Percentiles rank a stretch among this genome's conserved stretches.
phyloP scores from a whole-genome alignment of 345 rosid genomes.

The Lepidium aucheri region DNA sequence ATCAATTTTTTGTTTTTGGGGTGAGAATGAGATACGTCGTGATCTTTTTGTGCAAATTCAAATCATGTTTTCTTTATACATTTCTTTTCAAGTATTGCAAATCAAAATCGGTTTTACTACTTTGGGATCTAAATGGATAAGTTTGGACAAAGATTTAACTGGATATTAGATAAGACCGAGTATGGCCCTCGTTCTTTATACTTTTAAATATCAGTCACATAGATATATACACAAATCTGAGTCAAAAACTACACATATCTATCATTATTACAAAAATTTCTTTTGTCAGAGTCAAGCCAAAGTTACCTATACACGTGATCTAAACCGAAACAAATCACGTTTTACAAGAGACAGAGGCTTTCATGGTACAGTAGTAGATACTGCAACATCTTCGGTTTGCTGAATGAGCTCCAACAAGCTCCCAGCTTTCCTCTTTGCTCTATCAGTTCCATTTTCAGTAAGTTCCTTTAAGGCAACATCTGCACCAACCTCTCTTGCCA shows the following conservation, averaged over 20 bases:
- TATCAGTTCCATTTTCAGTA: constrained; percentile 79
- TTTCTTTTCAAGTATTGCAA: background rate
- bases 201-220: background rate
- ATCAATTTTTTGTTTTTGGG: background rate
- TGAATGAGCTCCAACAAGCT: constrained; percentile 68
- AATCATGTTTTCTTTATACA: background rate
- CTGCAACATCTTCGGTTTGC: constrained; percentile 30
- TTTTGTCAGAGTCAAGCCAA: background rate
- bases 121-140: background rate
- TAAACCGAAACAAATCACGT: constrained; percentile 9
- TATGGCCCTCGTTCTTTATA: background rate
- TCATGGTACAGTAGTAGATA: constrained; percentile 9
- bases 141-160: background rate
- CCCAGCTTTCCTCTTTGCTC: constrained; percentile 95
- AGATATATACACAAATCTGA: constrained; percentile 1
- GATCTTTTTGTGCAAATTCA: background rate
- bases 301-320: constrained; percentile 4
- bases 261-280: background rate
- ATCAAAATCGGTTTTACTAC: background rate
- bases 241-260: background rate
- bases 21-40: background rate
- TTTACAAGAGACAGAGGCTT: background rate
- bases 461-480: constrained; percentile 76
- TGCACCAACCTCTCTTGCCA: constrained; percentile 59
- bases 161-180: too few species aligned